These are phyloP conservation scores for Periconia sp. DNA, from an alignment of 2,329 filamentous ascomycete genomes.

Conservation along the genomic window DNA sequence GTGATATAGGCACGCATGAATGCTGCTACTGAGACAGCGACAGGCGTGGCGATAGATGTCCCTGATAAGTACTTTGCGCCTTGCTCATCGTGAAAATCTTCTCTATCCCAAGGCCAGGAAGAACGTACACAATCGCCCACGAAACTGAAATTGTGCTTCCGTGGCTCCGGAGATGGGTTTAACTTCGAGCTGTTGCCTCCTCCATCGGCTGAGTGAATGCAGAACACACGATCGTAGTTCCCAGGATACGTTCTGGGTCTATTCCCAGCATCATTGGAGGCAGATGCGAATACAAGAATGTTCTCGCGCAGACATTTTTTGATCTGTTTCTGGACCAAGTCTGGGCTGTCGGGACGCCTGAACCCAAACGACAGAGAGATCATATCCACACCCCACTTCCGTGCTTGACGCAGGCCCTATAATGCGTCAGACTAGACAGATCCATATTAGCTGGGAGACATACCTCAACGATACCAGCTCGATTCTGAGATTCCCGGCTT, in stretches of 20 bases:
- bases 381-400: not conserved
- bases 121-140: not conserved
- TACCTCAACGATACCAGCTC: not conserved
- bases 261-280: not conserved
- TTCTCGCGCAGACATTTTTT: not conserved
- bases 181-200: not conserved
- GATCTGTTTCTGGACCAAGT: not conserved
- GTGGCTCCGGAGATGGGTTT: not conserved
- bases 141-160: not conserved
- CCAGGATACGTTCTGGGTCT: not conserved
- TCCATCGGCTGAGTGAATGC: not conserved
- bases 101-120: not conserved
- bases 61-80: not conserved
- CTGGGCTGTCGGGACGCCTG: not conserved
- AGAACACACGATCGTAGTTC: not conserved
- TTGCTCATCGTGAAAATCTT: not conserved
- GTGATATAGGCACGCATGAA: not conserved
- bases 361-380: not conserved
- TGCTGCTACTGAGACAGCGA: not conserved
- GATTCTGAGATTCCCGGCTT: not conserved
- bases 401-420: not conserved
- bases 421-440: no score
- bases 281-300: not conserved
- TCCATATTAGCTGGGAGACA: no score
- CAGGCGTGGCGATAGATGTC: not conserved